A percentile compares a stretch with the other conserved stretches of the same genome.
phyloP scores from a whole-genome alignment of 176 grass and related monocot genomes.

The Raddia distichophylla region DNA sequence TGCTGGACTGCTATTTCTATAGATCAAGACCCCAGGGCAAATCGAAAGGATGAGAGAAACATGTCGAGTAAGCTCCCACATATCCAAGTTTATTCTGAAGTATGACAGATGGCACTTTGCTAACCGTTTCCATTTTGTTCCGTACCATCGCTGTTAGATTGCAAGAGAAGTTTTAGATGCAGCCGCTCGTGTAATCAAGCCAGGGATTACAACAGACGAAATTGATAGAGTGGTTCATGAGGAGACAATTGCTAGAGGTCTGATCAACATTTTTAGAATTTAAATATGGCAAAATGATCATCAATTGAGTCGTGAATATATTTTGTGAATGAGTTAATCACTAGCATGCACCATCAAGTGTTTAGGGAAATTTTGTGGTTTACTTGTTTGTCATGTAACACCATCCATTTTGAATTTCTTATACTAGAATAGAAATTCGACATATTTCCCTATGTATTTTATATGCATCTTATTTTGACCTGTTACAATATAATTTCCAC shows the following conservation, averaged over 20 bases:
- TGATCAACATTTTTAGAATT: conserved; percentile 34
- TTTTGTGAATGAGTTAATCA: conserved; percentile 21
- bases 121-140: conserved; percentile 25
- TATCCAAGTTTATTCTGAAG: conserved; percentile 1
- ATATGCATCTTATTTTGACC: conserved; percentile 29
- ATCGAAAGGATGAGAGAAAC: conserved; percentile 98
- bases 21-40: conserved; percentile 96
- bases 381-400: background rate
- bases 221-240: conserved; percentile 98
- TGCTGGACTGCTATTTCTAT: conserved; percentile 30
- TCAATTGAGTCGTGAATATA: conserved; percentile 17
- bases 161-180: conserved; percentile 96
- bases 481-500: conserved; percentile 22
- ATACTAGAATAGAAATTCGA: conserved; percentile 9
- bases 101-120: conserved; percentile 3
- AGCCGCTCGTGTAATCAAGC: conserved; percentile 79
- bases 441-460: conserved; percentile 11
- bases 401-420: background rate
- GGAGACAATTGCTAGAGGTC: conserved; percentile 85
- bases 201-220: conserved; percentile 97
- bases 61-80: conserved; percentile 70
- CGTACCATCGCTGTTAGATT: conserved; percentile 55
- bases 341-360: background rate
- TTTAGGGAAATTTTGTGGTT: background rate
- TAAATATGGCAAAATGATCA: conserved; percentile 28